Evolutionary conservation across 345 rosid genomes (phyloP), one percentile per base, ranked within the genome.

Genomic region (Noccaea bulbosa): DNA sequence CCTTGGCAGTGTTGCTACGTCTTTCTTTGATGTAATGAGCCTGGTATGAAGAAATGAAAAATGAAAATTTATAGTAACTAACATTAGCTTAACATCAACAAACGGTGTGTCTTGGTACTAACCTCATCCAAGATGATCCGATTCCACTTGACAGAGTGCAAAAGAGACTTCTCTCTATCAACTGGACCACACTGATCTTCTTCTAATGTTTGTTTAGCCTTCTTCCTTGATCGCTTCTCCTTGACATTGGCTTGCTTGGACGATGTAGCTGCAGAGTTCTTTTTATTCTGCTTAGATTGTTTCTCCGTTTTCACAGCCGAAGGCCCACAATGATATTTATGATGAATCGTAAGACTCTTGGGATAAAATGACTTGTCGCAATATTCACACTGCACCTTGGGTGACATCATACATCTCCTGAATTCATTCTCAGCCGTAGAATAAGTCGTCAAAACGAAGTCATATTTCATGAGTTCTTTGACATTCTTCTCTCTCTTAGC

Each of bases 101-200:
- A 30, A 48, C 38, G 50, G 6, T 1, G 12, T 24, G 49, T 47
- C 8, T 35, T 48, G 45, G 69, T 30, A 71, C 86, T 65, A 17
- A 94, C 99, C 92, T 94, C 99, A 70, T 94, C 97, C 82, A 94
- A 78, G 69, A 93, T 89, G 64, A 94, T 84, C 46, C 97, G 89
- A 40, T 82, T 74, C 99, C 99, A 94, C 48, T 77, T 84, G 77
- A 94, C 70, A 49, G 95, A 85, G 56, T 94, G 96, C 81, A 89
- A 64, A 80, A 76, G 71, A 41, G 97, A 91, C 73, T 81, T 83
- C 53, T 78, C 85, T 43, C 40, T 72, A 22, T 48, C 76, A 38
- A 43, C 58, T 41, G 64, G 65, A 71, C 52, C 71, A 59, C 47
- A 71, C 24, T 15, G 32, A 14, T 71, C 74, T 17, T 76, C 76